Evolutionary conservation across 768 basidiomycete species (phyloP), one percentile per base, ranked within the genome.

Genomic region (Russula griseocarnosa): DNA sequence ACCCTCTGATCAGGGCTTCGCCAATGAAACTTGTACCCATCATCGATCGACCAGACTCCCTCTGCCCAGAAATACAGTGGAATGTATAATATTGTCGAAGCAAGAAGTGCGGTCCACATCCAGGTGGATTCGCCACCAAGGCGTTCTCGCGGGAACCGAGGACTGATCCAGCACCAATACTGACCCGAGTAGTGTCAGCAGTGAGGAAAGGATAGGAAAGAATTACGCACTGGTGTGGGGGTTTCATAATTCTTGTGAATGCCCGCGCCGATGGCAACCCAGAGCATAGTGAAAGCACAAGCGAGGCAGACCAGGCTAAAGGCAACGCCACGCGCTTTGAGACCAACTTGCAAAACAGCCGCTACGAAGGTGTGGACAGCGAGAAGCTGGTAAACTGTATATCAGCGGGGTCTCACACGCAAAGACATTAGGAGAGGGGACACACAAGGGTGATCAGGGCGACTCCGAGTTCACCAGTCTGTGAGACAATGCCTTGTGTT

Each of bases 361-460:
- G 30, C 47, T 3, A 75, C 59, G 67, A 80, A 78, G 1, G 80
- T 80, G 69, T 78, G 78, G 9, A 78, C 53, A 0, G 78, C 72
- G 22, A 81, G 46, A 26, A 55, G 8, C 67, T 68, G 26, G 40
- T 8, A n/a, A 28, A 28, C 5, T 42, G 77, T 14, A 72, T 22
- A 76, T 79, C 66, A 49, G 30, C 46, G 5, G 18, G 22, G 3
- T 0, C 16, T 36, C 44, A 7, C 34, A 20, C 7, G 16, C 0
- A 20, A 38, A 28, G 24, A 5, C 7, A 3, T 2, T 14, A 26
- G 11, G 36, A 28, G 46, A 9, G 28, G 51, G n/a, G 13, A 67
- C 73, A 65, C 64, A 79, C 79, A 10, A 80, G 70, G 34, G 77
- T 80, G 3, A 74, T 74, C 53, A 80, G 72, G 4, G 77, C 78